phyloP scores from a whole-genome alignment of 208 protist species.

The Willaertia magna region DNA sequence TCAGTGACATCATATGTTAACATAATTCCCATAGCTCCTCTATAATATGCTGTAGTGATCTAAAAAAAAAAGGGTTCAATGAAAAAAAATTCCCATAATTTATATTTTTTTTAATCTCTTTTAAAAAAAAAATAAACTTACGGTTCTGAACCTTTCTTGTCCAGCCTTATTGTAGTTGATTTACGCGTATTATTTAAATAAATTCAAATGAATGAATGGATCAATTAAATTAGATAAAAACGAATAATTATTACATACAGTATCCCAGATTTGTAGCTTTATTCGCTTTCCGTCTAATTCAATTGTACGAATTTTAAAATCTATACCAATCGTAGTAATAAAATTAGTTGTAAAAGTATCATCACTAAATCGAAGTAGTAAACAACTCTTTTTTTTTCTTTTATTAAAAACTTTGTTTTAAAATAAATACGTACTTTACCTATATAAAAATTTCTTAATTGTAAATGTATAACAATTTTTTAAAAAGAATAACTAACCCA shows the following conservation, averaged over 20 bases:
- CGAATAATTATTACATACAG: not conserved
- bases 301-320: constrained; percentile 75
- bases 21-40: constrained; percentile 77
- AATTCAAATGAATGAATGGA: not conserved
- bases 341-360: constrained; percentile 71
- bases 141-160: constrained; percentile 18
- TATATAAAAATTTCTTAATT: not conserved
- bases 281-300: constrained; percentile 65
- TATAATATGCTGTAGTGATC: constrained; percentile 54
- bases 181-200: not conserved
- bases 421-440: too few species aligned
- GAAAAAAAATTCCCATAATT: not conserved
- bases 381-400: not conserved
- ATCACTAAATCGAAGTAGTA: constrained; percentile 63
- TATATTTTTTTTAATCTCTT: too few species aligned
- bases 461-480: not conserved
- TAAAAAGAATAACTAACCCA: not conserved
- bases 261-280: constrained; percentile 67
- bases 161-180: not conserved
- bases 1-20: constrained; percentile 75
- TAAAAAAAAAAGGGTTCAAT: too few species aligned
- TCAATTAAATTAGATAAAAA: not conserved
- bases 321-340: constrained; percentile 79
- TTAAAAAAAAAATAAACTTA: too few species aligned
- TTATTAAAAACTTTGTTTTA: too few species aligned